These are phyloP conservation scores for Patellifolia procumbens DNA, from an alignment of 179 eudicot genomes.

Conservation along the genomic window DNA sequence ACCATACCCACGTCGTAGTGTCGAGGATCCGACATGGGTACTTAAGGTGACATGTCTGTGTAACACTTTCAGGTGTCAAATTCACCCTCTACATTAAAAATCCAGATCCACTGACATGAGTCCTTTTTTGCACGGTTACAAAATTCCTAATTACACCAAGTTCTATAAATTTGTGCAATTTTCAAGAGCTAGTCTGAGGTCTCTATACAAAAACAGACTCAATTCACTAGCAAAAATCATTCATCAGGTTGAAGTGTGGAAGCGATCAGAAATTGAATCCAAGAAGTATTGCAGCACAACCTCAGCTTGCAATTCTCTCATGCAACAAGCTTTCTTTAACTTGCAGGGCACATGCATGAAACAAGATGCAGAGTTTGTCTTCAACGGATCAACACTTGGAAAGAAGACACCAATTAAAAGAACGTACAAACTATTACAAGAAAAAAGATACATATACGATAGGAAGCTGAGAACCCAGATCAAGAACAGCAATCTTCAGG, in stretches of 20 bases:
- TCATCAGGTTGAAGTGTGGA: background rate
- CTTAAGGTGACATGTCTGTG: background rate
- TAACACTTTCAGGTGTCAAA: background rate
- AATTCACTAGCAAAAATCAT: background rate
- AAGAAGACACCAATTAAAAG: background rate
- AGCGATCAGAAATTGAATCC: background rate
- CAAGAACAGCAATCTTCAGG: background rate
- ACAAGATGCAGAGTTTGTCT: background rate
- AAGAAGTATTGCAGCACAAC: background rate
- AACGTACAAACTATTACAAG: background rate
- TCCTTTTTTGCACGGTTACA: background rate
- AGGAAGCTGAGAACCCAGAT: conserved; percentile 4
- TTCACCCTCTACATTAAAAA: background rate
- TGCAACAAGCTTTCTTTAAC: background rate
- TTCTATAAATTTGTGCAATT: background rate
- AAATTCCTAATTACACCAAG: background rate
- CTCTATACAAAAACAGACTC: background rate
- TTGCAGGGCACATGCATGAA: background rate
- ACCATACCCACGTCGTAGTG: too few species aligned
- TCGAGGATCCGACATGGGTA: too few species aligned
- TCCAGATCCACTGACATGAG: too few species aligned
- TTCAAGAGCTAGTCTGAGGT: background rate
- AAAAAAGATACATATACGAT: background rate
- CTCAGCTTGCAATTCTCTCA: background rate
- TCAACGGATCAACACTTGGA: conserved; percentile 4